Base-by-base conservation (phyloP, 768 basidiomycete species). In the Mycena capillaripes region DNA sequence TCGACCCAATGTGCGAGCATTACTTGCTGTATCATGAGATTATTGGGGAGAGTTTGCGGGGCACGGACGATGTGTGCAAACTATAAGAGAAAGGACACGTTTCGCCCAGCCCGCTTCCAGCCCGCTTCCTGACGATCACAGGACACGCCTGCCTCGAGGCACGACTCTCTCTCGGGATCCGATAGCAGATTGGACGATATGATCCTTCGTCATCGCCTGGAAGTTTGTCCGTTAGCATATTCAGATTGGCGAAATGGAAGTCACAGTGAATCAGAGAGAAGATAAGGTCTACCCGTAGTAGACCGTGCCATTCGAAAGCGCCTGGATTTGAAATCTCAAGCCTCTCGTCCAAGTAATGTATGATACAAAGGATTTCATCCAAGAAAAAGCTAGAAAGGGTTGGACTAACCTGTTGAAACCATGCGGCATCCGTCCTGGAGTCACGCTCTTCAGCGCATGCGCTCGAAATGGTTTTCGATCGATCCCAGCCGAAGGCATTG, bases 241-340 rank as follows among this genome's bases (percentile, higher is more conserved):
- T 12, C 17, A 68, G 56, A 56, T 58, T 59, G 55, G 38, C 59
- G 69, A 42, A 55, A 62, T 48, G 25, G 52, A 61, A 52, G 50
- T 52, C 57, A 64, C 10, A 25, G 30, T 38, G 17, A 59, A 71
- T 75, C 74, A 75, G 74, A 75, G 74, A 75, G 74, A 75, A 75
- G 74, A 75, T 75, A 71, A 63, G 53, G 70, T 69, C 74, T 62
- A 63, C 67, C n/a, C 8, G 48, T 30, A 32, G 66, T 67, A 69
- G 70, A 75, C 70, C 55, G 52, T 23, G 70, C 50, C 74, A 75
- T 75, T 62, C 70, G 67, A 56, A 63, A 71, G 74, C 74, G 70
- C 40, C 59, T 60, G 65, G 60, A 32, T 57, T 27, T 16, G 14
- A 40, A n/a, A 64, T 29, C 60, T n/a, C 60, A 71, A 40, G 58